Evolutionary conservation across 2,329 filamentous ascomycete species (phyloP).

Genomic region (Ceratocystis harringtonii): DNA sequence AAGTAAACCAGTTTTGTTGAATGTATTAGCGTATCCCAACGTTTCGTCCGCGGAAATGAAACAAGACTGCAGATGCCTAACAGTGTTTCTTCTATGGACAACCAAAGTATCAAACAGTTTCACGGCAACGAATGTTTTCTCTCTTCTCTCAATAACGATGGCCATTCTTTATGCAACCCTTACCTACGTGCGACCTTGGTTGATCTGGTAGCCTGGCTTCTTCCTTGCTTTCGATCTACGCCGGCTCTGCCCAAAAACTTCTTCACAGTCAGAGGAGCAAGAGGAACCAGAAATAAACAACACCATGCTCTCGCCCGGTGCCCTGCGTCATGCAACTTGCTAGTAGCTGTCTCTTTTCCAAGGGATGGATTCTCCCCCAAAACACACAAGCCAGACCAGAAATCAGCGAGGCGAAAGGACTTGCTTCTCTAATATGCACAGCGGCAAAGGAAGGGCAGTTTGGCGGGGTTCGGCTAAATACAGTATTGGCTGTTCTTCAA

Average conservation of each 20-base stretch:
- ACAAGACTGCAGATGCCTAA: slow-evolving; percentile 1
- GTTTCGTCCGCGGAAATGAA: background rate
- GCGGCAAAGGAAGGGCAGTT: background rate
- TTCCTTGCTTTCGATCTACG: too few relatives aligned
- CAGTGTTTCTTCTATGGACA: background rate
- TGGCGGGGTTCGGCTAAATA: background rate
- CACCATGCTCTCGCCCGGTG: background rate
- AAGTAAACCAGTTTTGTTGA: background rate
- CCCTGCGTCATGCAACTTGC: background rate
- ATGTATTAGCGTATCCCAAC: background rate
- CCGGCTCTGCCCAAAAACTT: too few relatives aligned
- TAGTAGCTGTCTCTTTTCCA: background rate
- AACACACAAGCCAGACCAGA: background rate
- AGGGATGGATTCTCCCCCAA: background rate
- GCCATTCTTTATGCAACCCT: too few relatives aligned
- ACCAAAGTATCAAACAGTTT: background rate
- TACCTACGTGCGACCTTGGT: background rate
- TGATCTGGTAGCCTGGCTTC: background rate
- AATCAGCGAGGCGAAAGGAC: background rate
- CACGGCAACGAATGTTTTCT: background rate
- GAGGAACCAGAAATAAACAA: background rate
- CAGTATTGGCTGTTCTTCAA: background rate
- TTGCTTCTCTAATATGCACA: background rate
- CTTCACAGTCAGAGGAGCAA: background rate
- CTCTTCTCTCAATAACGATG: background rate